Evolutionary conservation across 345 rosid species (phyloP).

Genomic region (Psidium guajava): DNA sequence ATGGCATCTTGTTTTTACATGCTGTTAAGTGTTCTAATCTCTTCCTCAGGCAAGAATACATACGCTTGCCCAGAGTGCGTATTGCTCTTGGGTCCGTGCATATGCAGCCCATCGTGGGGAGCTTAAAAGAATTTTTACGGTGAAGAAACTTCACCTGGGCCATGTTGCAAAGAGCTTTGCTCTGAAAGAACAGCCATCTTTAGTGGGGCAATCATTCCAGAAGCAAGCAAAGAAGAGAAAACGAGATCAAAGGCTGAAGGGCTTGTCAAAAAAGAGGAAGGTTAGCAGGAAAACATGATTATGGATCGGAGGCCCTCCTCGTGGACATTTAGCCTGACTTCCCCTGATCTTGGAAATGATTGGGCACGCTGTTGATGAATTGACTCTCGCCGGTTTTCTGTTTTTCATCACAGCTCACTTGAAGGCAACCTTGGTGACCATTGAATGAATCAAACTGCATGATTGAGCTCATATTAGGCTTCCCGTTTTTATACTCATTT

Average conservation of each 20-base stretch:
- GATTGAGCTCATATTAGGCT: not conserved
- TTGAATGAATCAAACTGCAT: not conserved
- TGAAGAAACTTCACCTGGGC: slow-evolving; percentile 91
- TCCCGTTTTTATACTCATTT: not conserved
- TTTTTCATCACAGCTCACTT: not conserved
- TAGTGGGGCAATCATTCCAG: slow-evolving; percentile 67
- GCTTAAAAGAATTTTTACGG: slow-evolving; percentile 70
- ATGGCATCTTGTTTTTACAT: not conserved
- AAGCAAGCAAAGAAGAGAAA: slow-evolving; percentile 66
- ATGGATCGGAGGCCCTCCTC: not conserved
- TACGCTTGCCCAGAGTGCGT: slow-evolving; percentile 65
- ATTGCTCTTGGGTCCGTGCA: slow-evolving; percentile 90
- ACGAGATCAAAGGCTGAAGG: slow-evolving; percentile 49
- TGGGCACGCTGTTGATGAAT: not conserved
- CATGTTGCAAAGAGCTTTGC: slow-evolving; percentile 98
- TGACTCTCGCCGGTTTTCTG: not conserved
- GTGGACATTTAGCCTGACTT: not conserved
- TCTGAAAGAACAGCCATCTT: slow-evolving; percentile 78
- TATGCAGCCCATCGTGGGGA: slow-evolving; percentile 89
- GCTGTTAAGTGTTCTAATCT: not conserved
- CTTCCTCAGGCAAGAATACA: slow-evolving; percentile 52
- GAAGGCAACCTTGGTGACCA: not conserved
- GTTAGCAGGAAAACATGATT: slow-evolving; percentile 3
- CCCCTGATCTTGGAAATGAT: not conserved
- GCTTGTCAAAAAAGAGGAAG: slow-evolving; percentile 31